Percentiles rank a stretch among this genome's conserved stretches.
Evolutionary conservation across 345 rosid genomes (phyloP).

Genomic region (Salix koriyanagi): DNA sequence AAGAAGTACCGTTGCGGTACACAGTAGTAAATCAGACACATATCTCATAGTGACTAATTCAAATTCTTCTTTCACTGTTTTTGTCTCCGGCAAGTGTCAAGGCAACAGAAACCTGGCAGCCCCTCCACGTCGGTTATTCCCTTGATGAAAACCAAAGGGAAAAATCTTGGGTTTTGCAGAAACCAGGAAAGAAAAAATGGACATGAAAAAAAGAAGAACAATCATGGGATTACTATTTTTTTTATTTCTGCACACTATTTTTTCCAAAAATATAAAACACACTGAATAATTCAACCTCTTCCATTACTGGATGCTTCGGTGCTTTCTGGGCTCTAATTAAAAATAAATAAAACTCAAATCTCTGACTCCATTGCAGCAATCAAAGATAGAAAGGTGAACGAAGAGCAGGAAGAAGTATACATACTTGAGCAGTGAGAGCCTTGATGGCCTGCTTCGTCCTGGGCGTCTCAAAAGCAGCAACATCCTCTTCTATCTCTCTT

Average conservation of each 20-base stretch:
- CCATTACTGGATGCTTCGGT: background rate
- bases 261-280: background rate
- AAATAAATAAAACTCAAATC: conserved; percentile 12
- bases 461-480: conserved; percentile 46
- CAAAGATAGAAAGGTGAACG: background rate
- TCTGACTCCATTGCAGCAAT: conserved; percentile 17
- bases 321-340: background rate
- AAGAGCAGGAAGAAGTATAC: background rate
- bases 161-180: background rate
- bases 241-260: too few species aligned
- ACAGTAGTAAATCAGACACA: background rate
- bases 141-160: background rate
- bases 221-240: background rate
- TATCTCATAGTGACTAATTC: background rate
- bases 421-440: conserved; percentile 75
- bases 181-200: conserved; percentile 1
- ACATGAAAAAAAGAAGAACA: conserved; percentile 1
- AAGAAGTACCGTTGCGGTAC: background rate
- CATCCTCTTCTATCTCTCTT: conserved; percentile 37
- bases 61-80: background rate
- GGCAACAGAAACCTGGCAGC: background rate
- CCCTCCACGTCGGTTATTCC: background rate
- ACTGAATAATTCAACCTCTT: background rate
- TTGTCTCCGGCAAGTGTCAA: background rate
- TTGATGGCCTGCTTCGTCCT: conserved; percentile 69